phyloP scores from a whole-genome alignment of 768 basidiomycete genomes.

The Mrakia frigida region DNA sequence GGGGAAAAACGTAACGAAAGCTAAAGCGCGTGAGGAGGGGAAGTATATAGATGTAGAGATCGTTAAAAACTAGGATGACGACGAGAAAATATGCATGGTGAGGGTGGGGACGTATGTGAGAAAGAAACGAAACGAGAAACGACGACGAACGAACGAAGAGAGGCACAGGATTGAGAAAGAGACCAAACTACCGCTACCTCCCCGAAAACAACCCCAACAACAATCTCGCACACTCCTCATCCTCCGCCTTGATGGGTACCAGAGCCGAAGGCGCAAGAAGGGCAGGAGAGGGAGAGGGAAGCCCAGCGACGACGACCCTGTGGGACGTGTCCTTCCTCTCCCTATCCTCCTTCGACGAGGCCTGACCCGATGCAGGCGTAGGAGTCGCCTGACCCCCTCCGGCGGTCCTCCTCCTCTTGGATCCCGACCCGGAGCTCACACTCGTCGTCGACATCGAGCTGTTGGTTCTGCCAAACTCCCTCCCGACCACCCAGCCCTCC shows the following conservation, averaged over 20 bases:
- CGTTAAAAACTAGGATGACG: no score
- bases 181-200: no score
- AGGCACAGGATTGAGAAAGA: not conserved
- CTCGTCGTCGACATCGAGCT: not conserved
- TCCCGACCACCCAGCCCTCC: not conserved
- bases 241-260: not conserved
- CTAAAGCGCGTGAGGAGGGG: not conserved
- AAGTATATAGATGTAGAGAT: no score
- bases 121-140: not conserved
- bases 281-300: not conserved
- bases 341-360: no score
- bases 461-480: not conserved
- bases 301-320: not conserved
- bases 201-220: conserved; percentile 8
- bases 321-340: no score
- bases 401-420: not conserved
- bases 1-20: no score
- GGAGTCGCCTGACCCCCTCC: not conserved
- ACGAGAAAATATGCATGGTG: no score
- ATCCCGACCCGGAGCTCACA: not conserved
- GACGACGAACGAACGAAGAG: not conserved
- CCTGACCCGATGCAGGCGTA: no score
- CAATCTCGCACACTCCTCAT: not conserved
- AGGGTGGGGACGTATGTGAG: not conserved
- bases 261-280: not conserved